phyloP scores from a whole-genome alignment of 805 yeast genomes.

The Candida patagonica region DNA sequence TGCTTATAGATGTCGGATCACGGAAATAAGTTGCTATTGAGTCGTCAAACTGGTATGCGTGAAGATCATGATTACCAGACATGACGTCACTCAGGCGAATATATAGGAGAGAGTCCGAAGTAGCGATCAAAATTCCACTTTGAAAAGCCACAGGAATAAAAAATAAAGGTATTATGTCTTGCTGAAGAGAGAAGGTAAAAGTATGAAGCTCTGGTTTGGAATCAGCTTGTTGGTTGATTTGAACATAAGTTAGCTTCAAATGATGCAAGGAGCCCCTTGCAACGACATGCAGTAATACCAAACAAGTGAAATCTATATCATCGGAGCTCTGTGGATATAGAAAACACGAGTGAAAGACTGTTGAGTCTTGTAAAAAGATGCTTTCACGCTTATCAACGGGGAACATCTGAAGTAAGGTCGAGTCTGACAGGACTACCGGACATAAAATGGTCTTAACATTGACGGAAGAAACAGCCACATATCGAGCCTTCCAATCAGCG shows the following conservation, averaged over 20 bases:
- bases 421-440: too few relatives aligned
- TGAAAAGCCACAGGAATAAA: conserved; percentile 27
- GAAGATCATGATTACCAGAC: conserved; percentile 38
- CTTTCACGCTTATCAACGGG: background rate
- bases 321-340: conserved; percentile 4
- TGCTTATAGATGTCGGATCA: too few relatives aligned
- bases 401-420: too few relatives aligned
- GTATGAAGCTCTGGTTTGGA: background rate
- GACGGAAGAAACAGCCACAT: background rate
- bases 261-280: too few relatives aligned
- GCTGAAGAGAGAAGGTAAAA: conserved; percentile 4
- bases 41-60: conserved; percentile 12
- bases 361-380: background rate
- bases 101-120: conserved; percentile 29
- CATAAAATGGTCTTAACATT: background rate
- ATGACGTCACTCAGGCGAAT: conserved; percentile 37
- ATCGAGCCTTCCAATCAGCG: background rate
- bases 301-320: conserved; percentile 3
- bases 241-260: too few relatives aligned
- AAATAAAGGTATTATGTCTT: conserved; percentile 34
- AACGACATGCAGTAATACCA: conserved; percentile 5
- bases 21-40: conserved; percentile 35
- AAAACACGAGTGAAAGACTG: conserved; percentile 6
- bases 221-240: too few relatives aligned
- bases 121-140: conserved; percentile 32